Evolutionary conservation across 2,329 filamentous ascomycete genomes (phyloP).

Genomic region (Aspergillus novofumigatus): DNA sequence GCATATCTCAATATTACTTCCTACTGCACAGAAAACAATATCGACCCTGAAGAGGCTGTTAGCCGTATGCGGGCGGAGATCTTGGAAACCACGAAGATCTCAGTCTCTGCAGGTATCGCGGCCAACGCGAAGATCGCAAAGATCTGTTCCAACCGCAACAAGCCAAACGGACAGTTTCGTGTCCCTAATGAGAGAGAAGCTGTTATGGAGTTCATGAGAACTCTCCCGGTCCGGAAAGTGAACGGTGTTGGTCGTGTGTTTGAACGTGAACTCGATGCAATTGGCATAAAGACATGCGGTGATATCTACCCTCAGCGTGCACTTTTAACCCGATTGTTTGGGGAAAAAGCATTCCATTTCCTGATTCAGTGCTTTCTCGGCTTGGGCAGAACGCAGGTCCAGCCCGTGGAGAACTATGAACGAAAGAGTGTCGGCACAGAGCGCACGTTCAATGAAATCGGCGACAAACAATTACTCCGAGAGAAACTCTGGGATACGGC

Average conservation of each 20-base stretch:
- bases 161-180: conserved; percentile 87
- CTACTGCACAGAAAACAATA: conserved; percentile 67
- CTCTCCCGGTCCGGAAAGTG: conserved; percentile 81
- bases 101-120: conserved; percentile 89
- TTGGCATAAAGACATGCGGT: conserved; percentile 83
- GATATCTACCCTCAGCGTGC: conserved; percentile 77
- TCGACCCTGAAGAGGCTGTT: conserved; percentile 69
- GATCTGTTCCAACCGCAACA: conserved; percentile 92
- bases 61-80: conserved; percentile 74
- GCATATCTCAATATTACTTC: conserved; percentile 92
- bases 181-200: conserved; percentile 66
- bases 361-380: conserved; percentile 80
- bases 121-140: conserved; percentile 92
- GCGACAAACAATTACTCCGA: conserved; percentile 62
- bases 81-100: conserved; percentile 71
- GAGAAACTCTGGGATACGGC: conserved; percentile 77
- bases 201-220: conserved; percentile 82
- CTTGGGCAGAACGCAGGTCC: conserved; percentile 76
- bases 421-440: conserved; percentile 93
- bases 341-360: conserved; percentile 86
- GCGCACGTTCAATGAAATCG: conserved; percentile 80
- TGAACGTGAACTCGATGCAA: conserved; percentile 81
- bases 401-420: conserved; percentile 84
- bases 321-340: conserved; percentile 73
- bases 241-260: conserved; percentile 94